phyloP scores from a whole-genome alignment of 345 rosid species.

The Rhodamnia argentea region DNA sequence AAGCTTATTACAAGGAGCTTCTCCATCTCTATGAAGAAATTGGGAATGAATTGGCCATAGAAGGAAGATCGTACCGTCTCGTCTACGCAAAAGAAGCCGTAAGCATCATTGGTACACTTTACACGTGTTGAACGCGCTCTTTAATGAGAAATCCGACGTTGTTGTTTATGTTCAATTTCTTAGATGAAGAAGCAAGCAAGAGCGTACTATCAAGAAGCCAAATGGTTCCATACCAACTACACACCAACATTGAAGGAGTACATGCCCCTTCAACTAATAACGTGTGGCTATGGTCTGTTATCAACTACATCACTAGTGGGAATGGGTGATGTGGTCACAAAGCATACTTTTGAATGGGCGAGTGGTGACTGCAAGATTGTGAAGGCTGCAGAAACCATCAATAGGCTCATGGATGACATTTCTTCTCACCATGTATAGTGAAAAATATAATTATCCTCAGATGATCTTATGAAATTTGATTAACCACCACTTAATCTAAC shows the following conservation, averaged over 20 bases:
- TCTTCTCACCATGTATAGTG: constrained; percentile 5
- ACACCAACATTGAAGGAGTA: not conserved
- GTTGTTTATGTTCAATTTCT: not conserved
- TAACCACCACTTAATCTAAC: not conserved
- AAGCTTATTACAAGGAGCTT: constrained; percentile 15
- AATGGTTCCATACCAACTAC: not conserved
- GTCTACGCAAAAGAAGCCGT: constrained; percentile 21
- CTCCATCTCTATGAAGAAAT: constrained; percentile 15
- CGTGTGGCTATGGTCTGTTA: not conserved
- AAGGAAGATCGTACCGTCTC: constrained; percentile 7
- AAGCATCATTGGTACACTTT: not conserved
- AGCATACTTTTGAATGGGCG: constrained; percentile 12
- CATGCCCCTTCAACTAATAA: not conserved
- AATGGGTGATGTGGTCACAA: constrained; percentile 5
- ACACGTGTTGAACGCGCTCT: not conserved
- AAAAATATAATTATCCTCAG: not conserved
- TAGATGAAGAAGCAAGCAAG: not conserved
- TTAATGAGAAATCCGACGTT: accelerated
- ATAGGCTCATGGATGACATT: constrained; percentile 17
- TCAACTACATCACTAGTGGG: not conserved
- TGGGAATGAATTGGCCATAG: constrained; percentile 6
- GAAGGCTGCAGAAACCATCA: not conserved
- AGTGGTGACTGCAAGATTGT: not conserved
- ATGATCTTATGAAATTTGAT: not conserved
- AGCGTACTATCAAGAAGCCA: not conserved